Percentiles rank a stretch among this genome's conserved stretches.
Evolutionary conservation across 208 protist species (phyloP).

Genomic region (Leishmania guyanensis): DNA sequence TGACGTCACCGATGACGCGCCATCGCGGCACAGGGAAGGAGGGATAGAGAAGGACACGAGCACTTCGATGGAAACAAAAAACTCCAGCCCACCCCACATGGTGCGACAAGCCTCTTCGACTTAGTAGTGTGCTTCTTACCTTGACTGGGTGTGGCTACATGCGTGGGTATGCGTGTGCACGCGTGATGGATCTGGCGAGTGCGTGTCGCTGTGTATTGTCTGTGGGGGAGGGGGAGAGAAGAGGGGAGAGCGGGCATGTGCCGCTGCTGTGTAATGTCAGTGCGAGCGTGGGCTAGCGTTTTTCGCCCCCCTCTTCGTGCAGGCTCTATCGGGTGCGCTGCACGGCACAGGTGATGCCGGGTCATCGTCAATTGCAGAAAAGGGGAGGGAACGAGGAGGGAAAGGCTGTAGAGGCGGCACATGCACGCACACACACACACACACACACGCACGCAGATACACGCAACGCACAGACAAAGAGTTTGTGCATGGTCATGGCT

Average conservation of each 20-base stretch:
- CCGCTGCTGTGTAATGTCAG: background rate
- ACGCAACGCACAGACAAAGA: background rate
- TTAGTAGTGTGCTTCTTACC: background rate
- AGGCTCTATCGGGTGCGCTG: background rate
- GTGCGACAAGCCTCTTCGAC: background rate
- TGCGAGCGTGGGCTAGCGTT: background rate
- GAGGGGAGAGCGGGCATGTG: background rate
- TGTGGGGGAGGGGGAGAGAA: background rate
- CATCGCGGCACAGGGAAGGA: background rate
- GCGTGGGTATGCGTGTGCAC: background rate
- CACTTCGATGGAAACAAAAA: constrained; percentile 67
- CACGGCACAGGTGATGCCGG: background rate
- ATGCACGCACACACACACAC: background rate
- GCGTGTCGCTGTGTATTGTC: background rate
- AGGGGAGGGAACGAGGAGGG: background rate
- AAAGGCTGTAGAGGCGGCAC: background rate
- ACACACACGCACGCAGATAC: background rate
- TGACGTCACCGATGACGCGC: background rate
- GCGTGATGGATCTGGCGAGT: background rate
- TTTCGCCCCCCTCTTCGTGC: background rate
- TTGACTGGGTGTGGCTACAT: background rate
- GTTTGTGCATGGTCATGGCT: background rate
- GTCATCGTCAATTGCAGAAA: background rate
- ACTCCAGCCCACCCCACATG: constrained; percentile 67
- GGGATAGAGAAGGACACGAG: constrained; percentile 48